Percentiles rank a stretch among this genome's conserved stretches.
phyloP scores from a whole-genome alignment of 1,284 basidiomycete species.

The Ceratobasidium sp. region DNA sequence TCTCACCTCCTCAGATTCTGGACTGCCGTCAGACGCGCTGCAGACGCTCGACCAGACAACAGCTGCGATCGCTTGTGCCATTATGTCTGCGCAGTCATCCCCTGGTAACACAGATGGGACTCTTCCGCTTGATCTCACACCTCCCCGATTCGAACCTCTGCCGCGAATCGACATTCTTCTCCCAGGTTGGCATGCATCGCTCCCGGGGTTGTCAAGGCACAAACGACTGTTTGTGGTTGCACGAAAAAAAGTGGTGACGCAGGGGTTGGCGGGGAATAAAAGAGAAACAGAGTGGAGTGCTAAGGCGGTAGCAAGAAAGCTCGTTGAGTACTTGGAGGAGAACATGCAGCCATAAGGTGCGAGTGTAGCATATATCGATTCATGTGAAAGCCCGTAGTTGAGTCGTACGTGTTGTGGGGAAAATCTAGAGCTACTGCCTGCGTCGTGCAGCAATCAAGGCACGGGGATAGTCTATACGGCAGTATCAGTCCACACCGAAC shows the following conservation, averaged over 20 bases:
- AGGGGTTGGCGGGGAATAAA: constrained; percentile 80
- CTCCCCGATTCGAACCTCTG: constrained; percentile 50
- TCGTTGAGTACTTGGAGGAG: constrained; percentile 84
- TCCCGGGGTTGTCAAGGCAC: constrained; percentile 86
- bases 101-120: constrained; percentile 65
- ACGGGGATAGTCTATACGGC: too few relatives aligned
- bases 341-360: constrained; percentile 59
- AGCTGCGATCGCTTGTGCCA: constrained; percentile 72
- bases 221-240: constrained; percentile 90
- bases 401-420: neutral
- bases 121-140: constrained; percentile 63
- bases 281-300: constrained; percentile 83
- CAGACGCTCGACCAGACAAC: constrained; percentile 82
- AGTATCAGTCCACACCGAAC: neutral
- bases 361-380: neutral
- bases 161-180: constrained; percentile 64
- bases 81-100: constrained; percentile 72
- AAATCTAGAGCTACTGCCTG: neutral
- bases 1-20: constrained; percentile 66
- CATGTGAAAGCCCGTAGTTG: neutral
- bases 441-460: neutral
- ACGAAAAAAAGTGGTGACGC: constrained; percentile 88
- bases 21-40: constrained; percentile 85
- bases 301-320: constrained; percentile 77
- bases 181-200: constrained; percentile 76